phyloP scores from a whole-genome alignment of 495 filamentous ascomycete species.

The Cudoniella acicularis region DNA sequence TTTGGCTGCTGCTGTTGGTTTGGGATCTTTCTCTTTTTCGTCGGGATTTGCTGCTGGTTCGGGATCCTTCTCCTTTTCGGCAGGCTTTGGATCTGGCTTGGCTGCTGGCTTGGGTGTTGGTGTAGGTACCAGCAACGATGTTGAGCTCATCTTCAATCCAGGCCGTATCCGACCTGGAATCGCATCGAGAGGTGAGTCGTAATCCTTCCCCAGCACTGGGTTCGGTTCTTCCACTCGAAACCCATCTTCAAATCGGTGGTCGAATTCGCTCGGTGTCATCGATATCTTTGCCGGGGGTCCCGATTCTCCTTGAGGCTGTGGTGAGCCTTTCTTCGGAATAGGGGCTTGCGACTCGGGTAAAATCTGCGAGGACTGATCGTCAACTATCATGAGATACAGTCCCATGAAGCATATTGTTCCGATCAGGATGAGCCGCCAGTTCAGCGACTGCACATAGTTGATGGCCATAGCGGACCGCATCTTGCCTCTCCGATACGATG shows the following conservation, averaged over 20 bases:
- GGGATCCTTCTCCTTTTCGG: background rate
- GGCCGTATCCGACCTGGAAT: background rate
- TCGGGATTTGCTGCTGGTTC: background rate
- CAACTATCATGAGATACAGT: background rate
- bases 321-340: background rate
- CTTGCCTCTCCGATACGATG: background rate
- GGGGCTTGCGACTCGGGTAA: background rate
- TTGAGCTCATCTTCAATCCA: background rate
- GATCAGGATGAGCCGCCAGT: background rate
- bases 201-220: background rate
- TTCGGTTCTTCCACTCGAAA: background rate
- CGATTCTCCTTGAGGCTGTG: background rate
- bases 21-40: background rate
- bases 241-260: background rate
- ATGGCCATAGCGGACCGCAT: background rate
- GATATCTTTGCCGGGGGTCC: background rate
- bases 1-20: no score
- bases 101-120: background rate
- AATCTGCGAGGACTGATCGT: background rate
- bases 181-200: slow-evolving; percentile 1
- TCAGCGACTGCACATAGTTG: background rate
- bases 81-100: background rate
- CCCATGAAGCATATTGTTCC: background rate
- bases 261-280: background rate
- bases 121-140: background rate